phyloP scores from a whole-genome alignment of 768 basidiomycete species.

The Boletus edulis region DNA sequence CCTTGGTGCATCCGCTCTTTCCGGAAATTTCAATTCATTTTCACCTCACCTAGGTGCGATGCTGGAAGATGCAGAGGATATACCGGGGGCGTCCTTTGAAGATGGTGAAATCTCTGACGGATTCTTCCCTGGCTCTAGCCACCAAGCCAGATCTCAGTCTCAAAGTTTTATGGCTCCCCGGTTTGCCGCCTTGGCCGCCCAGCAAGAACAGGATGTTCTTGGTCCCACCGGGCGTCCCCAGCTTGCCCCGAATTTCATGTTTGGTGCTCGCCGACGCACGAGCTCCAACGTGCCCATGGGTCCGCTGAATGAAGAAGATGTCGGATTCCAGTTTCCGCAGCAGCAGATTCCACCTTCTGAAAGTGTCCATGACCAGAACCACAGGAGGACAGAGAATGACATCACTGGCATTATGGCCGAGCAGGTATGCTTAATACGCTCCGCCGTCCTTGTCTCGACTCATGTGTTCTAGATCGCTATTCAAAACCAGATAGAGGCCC shows the following conservation, averaged over 20 bases:
- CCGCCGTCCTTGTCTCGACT: conserved; percentile 1
- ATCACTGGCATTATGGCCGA: conserved; percentile 92
- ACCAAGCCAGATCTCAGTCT: conserved; percentile 72
- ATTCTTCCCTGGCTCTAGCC: conserved; percentile 47
- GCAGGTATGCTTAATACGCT: conserved; percentile 57
- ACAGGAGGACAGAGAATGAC: conserved; percentile 67
- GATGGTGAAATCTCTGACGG: conserved; percentile 77
- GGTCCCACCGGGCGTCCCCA: conserved; percentile 83
- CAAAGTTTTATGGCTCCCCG: conserved; percentile 88
- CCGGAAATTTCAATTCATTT: conserved; percentile 65
- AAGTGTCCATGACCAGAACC: conserved; percentile 35
- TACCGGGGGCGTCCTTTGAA: conserved; percentile 49
- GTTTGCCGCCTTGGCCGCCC: conserved; percentile 76
- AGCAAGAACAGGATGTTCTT: conserved; percentile 60
- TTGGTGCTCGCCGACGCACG: conserved; percentile 62
- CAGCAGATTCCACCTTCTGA: conserved; percentile 41
- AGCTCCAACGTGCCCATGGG: conserved; percentile 56
- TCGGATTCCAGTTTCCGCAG: conserved; percentile 81
- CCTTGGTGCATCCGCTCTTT: conserved; percentile 56
- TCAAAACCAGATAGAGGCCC: conserved; percentile 85
- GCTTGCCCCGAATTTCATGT: conserved; percentile 89
- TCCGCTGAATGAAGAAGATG: conserved; percentile 77
- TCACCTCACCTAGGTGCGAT: conserved; percentile 80
- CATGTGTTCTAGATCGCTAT: conserved; percentile 66
- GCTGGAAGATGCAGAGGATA: conserved; percentile 80